Evolutionary conservation across 306 rosid genomes (phyloP).

Genomic region (Cicer judaicum): DNA sequence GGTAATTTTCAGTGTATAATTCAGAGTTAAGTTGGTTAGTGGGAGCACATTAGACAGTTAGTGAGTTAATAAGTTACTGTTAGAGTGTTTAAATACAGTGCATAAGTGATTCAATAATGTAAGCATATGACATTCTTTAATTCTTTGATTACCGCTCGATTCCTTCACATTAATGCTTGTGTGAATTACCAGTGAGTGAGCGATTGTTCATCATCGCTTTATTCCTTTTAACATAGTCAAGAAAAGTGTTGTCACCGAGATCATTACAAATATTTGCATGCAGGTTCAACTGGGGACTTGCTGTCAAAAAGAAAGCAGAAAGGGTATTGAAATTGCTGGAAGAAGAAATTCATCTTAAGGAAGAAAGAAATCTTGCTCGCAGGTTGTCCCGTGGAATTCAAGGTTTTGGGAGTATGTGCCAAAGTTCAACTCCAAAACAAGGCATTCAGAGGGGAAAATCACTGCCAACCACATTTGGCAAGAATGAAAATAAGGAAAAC

Average conservation of each 20-base stretch:
- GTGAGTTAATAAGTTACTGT: too few relatives aligned
- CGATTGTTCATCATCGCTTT: too few relatives aligned
- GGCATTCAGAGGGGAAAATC: constrained; percentile 49
- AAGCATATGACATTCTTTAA: too few relatives aligned
- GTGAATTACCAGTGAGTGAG: too few relatives aligned
- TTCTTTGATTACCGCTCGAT: too few relatives aligned
- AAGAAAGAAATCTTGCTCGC: constrained; percentile 71
- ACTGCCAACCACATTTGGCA: constrained; percentile 29
- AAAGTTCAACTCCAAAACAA: constrained; percentile 48
- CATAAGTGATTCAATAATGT: too few relatives aligned
- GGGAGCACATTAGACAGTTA: too few relatives aligned
- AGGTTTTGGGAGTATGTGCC: constrained; percentile 72
- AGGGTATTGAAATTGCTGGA: constrained; percentile 60
- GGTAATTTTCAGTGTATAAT: neutral
- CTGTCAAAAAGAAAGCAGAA: constrained; percentile 66
- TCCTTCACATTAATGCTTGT: too few relatives aligned
- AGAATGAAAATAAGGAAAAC: constrained; percentile 51
- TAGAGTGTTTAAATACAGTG: too few relatives aligned
- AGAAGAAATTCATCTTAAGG: constrained; percentile 57
- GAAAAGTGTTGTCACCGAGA: too few relatives aligned
- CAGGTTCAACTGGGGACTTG: constrained; percentile 85
- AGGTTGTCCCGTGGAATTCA: constrained; percentile 69
- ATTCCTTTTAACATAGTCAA: too few relatives aligned
- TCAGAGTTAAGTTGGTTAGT: too few relatives aligned
- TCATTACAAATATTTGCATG: constrained; percentile 7